Evolutionary conservation across 768 basidiomycete species (phyloP).

Genomic region (Lentinula lateritia): DNA sequence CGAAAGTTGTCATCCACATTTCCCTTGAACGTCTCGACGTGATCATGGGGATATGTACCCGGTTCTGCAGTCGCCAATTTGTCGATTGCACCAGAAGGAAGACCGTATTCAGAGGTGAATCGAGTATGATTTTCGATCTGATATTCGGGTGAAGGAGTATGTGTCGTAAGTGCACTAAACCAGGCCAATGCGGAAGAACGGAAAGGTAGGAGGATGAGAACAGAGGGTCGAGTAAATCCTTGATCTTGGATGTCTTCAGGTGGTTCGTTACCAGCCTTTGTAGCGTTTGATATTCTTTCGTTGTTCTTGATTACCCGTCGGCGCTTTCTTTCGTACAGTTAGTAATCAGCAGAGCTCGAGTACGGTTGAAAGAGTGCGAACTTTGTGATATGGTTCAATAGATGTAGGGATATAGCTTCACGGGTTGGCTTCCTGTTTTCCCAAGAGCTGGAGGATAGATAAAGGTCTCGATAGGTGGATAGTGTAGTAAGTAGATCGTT

Average conservation of each 20-base stretch:
- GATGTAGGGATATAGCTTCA: conserved; percentile 72
- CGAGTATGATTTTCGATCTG: conserved; percentile 88
- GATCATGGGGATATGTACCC: conserved; percentile 80
- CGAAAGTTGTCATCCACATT: conserved; percentile 96
- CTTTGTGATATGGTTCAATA: conserved; percentile 88
- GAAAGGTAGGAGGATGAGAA: conserved; percentile 90
- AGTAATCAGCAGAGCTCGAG: too few species aligned
- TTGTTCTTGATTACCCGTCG: conserved; percentile 90
- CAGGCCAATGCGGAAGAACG: conserved; percentile 83
- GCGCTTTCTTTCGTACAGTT: conserved; percentile 60
- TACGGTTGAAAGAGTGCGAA: conserved; percentile 25
- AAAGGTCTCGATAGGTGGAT: conserved; percentile 71
- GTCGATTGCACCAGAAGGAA: conserved; percentile 76
- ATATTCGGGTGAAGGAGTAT: conserved; percentile 63
- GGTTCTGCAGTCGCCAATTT: conserved; percentile 70
- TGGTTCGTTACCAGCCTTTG: conserved; percentile 49
- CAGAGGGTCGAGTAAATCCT: conserved; percentile 94
- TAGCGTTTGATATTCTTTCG: conserved; percentile 74
- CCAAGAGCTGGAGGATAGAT: conserved; percentile 59
- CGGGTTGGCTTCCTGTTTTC: conserved; percentile 59
- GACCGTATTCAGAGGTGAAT: conserved; percentile 75
- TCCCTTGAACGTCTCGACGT: conserved; percentile 92
- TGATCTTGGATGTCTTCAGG: conserved; percentile 88
- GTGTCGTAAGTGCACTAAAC: conserved; percentile 73
- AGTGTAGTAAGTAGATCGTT: conserved; percentile 63